These are phyloP conservation scores for Roridomyces roridus DNA, from an alignment of 768 basidiomycete genomes.

Conservation along the genomic window DNA sequence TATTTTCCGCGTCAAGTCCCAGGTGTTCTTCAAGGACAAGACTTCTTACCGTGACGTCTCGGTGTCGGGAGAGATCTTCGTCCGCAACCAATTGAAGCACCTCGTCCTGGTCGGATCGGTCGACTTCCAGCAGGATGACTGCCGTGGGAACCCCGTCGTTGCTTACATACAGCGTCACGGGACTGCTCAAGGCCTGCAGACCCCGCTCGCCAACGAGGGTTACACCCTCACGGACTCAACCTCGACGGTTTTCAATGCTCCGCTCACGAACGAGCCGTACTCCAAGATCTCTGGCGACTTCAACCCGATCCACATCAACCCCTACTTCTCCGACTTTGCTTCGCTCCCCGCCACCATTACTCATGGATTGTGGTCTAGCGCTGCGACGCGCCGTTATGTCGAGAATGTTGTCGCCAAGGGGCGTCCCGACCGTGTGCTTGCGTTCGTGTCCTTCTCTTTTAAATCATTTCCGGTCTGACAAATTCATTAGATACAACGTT, in stretches of 20 bases:
- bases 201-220: constrained; percentile 83
- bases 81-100: constrained; percentile 87
- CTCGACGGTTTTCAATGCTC: constrained; percentile 73
- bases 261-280: constrained; percentile 94
- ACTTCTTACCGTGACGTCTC: constrained; percentile 79
- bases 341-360: constrained; percentile 95
- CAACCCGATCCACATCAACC: constrained; percentile 99
- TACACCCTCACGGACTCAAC: constrained; percentile 79
- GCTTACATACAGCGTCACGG: constrained; percentile 95
- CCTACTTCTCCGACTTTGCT: constrained; percentile 96
- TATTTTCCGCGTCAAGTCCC: constrained; percentile 88
- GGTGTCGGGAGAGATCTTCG: constrained; percentile 85
- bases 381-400: constrained; percentile 90
- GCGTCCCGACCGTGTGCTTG: constrained; percentile 86
- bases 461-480: too few species aligned
- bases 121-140: constrained; percentile 85
- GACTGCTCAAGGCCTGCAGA: constrained; percentile 72
- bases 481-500: constrained; percentile 76
- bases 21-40: constrained; percentile 92
- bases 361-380: constrained; percentile 96
- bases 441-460: constrained; percentile 74
- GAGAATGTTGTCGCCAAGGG: constrained; percentile 96
- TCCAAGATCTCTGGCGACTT: constrained; percentile 96
- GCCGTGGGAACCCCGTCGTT: constrained; percentile 91
- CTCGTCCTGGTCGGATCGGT: constrained; percentile 89